Base-by-base conservation (phyloP, 139 green algal genomes). In the Astrephomene gubernaculifera region DNA sequence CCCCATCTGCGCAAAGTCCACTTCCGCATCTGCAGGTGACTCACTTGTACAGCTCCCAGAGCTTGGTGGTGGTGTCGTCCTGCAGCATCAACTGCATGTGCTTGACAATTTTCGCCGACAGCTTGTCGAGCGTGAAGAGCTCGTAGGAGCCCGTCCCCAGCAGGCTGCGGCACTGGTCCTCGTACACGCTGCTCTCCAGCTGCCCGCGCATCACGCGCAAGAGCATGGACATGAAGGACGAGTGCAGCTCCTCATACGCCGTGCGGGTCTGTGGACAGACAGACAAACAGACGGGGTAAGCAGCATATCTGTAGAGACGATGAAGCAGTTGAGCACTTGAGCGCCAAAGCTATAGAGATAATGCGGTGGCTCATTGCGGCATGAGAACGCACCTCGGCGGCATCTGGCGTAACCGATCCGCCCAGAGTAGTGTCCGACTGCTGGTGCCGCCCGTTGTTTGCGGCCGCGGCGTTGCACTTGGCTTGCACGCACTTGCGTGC, bases 51-150 rank as follows among this genome's bases (percentile, higher is more conserved):
- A 87, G 71, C 71, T 88, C 82, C 71, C 90, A 88, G 9, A 91
- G 75, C 74, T 80, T 91, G 36, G 60, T 83, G 31, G 73, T 85
- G 35, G 92, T 39, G 17, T 98, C 96, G 19, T 98, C 96, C 45
- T 73, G 44, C 61, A 95, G 82, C 71, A 96, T 88, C 38, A 91
- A 41, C 84, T 87, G 84, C 88, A 93, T 91, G 76, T 98, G 96
- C 88, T 98, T 98, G 31, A 99, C 91, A 5, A 99, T 71, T 89
- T 97, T 97, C 84, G 92, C 90, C 57, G 98, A 93, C 38, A 99
- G 94, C 93, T 98, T 98, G 92, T 99, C 96, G 65, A 98, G 91
- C 45, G 96, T 98, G 94, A 98, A 98, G 27, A 99, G 92, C 81
- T 97, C 90, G 86, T 98, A 98, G 52, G 89, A 95, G 85, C 96